phyloP scores from a whole-genome alignment of 306 rosid genomes.

The Trifolium fragiferum region DNA sequence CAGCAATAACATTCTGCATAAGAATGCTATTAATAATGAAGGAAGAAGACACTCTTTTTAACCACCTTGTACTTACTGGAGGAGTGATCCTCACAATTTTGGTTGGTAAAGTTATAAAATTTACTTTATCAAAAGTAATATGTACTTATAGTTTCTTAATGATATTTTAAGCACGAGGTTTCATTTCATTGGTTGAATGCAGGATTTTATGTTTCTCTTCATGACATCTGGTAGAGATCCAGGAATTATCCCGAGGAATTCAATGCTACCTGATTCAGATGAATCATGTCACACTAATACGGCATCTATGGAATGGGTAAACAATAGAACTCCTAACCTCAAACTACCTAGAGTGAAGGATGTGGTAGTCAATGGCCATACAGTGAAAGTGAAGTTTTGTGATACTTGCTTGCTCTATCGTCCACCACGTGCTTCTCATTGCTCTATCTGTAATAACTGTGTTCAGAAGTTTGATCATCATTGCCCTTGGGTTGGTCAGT shows the following conservation, averaged over 20 bases:
- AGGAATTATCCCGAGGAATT: slow-evolving; percentile 83
- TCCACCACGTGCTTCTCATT: slow-evolving; percentile 94
- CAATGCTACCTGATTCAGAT: slow-evolving; percentile 63
- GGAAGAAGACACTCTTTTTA: slow-evolving; percentile 45
- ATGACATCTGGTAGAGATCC: slow-evolving; percentile 94
- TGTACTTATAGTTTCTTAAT: slow-evolving; percentile 32
- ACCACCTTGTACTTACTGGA: slow-evolving; percentile 58
- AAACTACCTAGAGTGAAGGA: slow-evolving; percentile 80
- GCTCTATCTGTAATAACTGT: slow-evolving; percentile 92
- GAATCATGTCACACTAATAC: slow-evolving; percentile 46
- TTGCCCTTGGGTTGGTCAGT: slow-evolving; percentile 99
- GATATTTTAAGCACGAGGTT: slow-evolving; percentile 37
- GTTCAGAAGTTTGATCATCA: slow-evolving; percentile 97
- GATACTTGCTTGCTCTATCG: slow-evolving; percentile 91
- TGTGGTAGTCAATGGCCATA: slow-evolving; percentile 65
- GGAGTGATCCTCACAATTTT: slow-evolving; percentile 75
- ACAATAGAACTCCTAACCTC: slow-evolving; percentile 48
- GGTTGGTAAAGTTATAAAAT: slow-evolving; percentile 65
- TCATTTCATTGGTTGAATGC: slow-evolving; percentile 41
- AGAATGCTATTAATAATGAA: slow-evolving; percentile 58
- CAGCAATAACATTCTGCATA: slow-evolving; percentile 80
- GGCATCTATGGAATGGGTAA: slow-evolving; percentile 72
- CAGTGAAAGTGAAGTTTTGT: slow-evolving; percentile 83
- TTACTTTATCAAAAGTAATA: slow-evolving; percentile 23
- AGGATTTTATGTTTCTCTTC: slow-evolving; percentile 81